phyloP scores from a whole-genome alignment of 2,329 filamentous ascomycete species.

The Trichoderma lentiforme region DNA sequence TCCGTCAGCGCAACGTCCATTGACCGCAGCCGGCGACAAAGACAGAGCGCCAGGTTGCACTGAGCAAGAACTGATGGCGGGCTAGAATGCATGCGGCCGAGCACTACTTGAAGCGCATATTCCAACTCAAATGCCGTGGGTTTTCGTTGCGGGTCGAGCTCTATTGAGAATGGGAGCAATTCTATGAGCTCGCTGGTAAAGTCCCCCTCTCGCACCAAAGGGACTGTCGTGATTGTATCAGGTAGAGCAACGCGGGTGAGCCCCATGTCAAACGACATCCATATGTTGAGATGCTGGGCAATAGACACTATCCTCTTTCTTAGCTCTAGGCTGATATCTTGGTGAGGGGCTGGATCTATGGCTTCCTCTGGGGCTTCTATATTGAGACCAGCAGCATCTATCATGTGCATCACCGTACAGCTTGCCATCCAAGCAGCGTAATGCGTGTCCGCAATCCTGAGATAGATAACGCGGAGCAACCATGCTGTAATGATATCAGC shows the following conservation, averaged over 20 bases:
- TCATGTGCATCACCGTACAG: constrained; percentile 9
- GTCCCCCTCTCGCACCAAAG: background rate
- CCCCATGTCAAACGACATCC: constrained; percentile 12
- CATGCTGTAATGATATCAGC: background rate
- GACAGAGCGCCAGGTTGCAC: constrained; percentile 4
- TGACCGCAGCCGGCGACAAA: background rate
- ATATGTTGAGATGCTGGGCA: background rate
- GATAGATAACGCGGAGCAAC: background rate
- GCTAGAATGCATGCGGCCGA: background rate
- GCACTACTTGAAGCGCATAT: background rate
- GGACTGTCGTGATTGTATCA: background rate
- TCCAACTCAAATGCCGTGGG: background rate
- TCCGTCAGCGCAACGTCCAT: background rate
- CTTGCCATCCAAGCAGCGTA: constrained; percentile 8
- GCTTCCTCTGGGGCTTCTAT: background rate
- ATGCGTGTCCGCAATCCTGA: background rate
- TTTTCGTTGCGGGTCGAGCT: background rate
- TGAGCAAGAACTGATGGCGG: constrained; percentile 4
- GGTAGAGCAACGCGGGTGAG: background rate
- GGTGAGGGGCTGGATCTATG: background rate
- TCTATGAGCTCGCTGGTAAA: background rate
- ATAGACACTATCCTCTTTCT: constrained; percentile 1
- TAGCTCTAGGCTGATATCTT: background rate
- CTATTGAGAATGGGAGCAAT: background rate
- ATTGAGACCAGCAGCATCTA: background rate